phyloP scores from a whole-genome alignment of 768 basidiomycete genomes.

The Roridomyces roridus region DNA sequence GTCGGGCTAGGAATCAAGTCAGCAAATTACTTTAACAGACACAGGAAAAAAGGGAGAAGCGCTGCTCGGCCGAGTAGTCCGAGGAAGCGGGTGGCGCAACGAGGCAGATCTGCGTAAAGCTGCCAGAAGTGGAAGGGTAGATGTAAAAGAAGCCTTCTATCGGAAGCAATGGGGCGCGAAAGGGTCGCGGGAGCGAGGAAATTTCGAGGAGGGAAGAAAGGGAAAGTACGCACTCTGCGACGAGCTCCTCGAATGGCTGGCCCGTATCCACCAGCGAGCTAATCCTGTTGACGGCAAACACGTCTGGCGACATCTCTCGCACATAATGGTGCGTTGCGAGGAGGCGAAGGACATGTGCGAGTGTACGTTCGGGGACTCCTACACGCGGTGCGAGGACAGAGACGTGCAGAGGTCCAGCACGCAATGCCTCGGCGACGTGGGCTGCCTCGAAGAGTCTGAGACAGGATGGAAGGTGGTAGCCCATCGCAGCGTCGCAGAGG shows the following conservation, averaged over 20 bases:
- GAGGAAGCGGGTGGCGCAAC: background rate
- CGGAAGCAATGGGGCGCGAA: background rate
- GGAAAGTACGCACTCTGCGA: conserved; percentile 14
- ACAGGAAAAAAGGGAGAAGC: background rate
- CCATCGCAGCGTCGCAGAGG: conserved; percentile 77
- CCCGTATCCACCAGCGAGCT: conserved; percentile 75
- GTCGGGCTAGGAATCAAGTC: conserved; percentile 48
- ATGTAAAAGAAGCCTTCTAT: background rate
- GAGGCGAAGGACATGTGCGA: conserved; percentile 76
- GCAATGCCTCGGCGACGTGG: conserved; percentile 72
- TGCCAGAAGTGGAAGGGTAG: background rate
- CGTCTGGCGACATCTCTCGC: conserved; percentile 70
- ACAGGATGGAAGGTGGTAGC: conserved; percentile 79
- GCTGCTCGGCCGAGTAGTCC: no score
- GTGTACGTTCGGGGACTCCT: conserved; percentile 53
- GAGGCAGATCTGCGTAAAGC: background rate
- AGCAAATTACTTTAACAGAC: no score
- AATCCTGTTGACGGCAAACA: conserved; percentile 75
- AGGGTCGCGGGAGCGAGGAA: background rate
- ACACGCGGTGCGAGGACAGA: conserved; percentile 49
- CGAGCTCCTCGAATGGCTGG: conserved; percentile 56
- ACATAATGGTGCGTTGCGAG: conserved; percentile 82
- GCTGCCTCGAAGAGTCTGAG: conserved; percentile 76
- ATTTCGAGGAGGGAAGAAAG: background rate
- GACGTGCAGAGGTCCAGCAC: conserved; percentile 65